Percentiles rank a stretch among this genome's conserved stretches.
Conservation (phyloP, 495 filamentous ascomycete genomes). For the Neurospora pannonica region DNA sequence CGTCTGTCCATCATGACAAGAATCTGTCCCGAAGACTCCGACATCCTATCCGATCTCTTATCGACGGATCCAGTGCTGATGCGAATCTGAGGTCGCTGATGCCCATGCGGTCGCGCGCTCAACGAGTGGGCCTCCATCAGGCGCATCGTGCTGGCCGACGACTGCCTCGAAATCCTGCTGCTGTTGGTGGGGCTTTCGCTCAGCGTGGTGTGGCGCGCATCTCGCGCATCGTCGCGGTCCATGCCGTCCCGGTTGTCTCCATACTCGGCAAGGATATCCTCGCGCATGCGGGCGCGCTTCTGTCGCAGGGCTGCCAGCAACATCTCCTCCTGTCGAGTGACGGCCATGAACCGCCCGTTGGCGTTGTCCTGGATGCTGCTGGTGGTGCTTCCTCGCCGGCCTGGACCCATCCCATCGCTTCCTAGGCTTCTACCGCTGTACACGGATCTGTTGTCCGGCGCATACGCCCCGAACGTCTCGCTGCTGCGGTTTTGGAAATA, state of each 20-base stretch:
- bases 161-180: constrained; percentile 21
- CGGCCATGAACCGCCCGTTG: constrained; percentile 67
- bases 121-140: constrained; percentile 3
- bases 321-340: constrained; percentile 77
- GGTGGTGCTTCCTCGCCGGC: constrained; percentile 11
- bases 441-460: constrained; percentile 14
- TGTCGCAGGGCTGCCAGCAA: constrained; percentile 71
- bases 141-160: constrained; percentile 22
- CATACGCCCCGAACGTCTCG: neutral
- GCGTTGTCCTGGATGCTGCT: constrained; percentile 21
- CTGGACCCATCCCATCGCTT: constrained; percentile 2
- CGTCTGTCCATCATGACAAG: constrained; percentile 17
- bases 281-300: constrained; percentile 67
- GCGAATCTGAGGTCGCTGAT: constrained; percentile 1
- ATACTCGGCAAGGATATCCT: constrained; percentile 56
- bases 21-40: constrained; percentile 16
- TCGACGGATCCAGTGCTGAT: constrained; percentile 1
- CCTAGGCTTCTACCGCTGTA: constrained; percentile 13
- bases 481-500: constrained; percentile 23
- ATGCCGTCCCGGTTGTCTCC: constrained; percentile 17
- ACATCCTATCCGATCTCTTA: neutral
- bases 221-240: constrained; percentile 6
- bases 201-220: constrained; percentile 7
- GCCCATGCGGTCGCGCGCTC: constrained; percentile 14
- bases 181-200: constrained; percentile 14